Percentiles rank a stretch among this genome's conserved stretches.
These are phyloP conservation scores for Paecilomyces formosus DNA, from an alignment of 2,329 filamentous ascomycete genomes.

Conservation along the genomic window DNA sequence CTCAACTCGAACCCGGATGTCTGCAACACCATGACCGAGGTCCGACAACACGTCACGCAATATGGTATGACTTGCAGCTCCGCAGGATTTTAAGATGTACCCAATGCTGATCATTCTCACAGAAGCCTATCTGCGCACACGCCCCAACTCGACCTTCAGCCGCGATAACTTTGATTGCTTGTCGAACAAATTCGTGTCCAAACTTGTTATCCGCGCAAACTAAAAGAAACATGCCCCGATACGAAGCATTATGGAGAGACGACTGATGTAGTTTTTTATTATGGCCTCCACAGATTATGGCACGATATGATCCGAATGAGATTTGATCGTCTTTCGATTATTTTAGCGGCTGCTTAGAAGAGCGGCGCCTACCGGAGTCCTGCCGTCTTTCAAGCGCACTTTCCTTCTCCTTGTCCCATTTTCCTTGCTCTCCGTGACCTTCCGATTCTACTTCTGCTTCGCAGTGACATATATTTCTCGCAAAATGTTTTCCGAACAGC, in stretches of 20 bases:
- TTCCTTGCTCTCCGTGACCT: constrained; percentile 15
- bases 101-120: constrained; percentile 35
- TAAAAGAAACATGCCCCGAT: constrained; percentile 28
- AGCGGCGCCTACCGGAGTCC: constrained; percentile 13
- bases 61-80: constrained; percentile 62
- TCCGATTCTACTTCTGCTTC: constrained; percentile 18
- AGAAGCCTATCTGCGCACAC: constrained; percentile 82
- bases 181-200: constrained; percentile 95
- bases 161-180: constrained; percentile 88
- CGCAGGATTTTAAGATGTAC: not conserved
- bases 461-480: constrained; percentile 31
- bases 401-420: constrained; percentile 20
- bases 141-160: constrained; percentile 76
- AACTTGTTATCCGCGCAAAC: constrained; percentile 92
- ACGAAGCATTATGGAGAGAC: constrained; percentile 5
- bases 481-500: constrained; percentile 26
- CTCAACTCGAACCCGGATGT: constrained; percentile 87
- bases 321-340: constrained; percentile 8
- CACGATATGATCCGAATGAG: constrained; percentile 21
- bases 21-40: constrained; percentile 94
- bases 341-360: constrained; percentile 17
- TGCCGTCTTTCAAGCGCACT: constrained; percentile 2
- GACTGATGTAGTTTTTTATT: constrained; percentile 12
- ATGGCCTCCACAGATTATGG: constrained; percentile 13
- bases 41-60: constrained; percentile 83